Conservation (phyloP, 2,329 filamentous ascomycete species). For the Hymenoscyphus repandus region DNA sequence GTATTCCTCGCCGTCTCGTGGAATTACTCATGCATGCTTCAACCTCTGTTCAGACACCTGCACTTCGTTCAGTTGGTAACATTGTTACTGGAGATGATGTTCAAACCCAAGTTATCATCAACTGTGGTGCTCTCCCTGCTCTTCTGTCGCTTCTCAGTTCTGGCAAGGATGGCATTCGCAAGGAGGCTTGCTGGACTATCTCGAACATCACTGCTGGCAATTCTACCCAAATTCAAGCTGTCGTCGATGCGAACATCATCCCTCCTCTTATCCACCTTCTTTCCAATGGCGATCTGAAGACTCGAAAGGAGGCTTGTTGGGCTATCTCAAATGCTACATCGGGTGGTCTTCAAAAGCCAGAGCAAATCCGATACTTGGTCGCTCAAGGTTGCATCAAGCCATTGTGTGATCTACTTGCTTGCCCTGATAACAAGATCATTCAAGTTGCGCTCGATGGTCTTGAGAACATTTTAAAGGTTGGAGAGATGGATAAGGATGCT, state of each 20-base stretch:
- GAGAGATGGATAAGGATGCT: conserved; percentile 95
- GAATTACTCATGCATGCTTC: conserved; percentile 98
- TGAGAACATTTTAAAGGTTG: conserved; percentile 99
- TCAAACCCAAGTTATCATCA: conserved; percentile 98
- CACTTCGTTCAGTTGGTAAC: conserved; percentile 94
- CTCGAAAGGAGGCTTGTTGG: conserved; percentile 98
- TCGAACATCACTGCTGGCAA: conserved; percentile 98
- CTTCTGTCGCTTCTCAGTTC: conserved; percentile 92
- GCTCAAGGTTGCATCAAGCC: conserved; percentile 94
- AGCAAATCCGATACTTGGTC: conserved; percentile 95
- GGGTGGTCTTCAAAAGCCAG: conserved; percentile 95
- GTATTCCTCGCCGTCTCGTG: conserved; percentile 91
- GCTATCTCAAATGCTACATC: conserved; percentile 98
- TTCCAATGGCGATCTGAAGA: conserved; percentile 97
- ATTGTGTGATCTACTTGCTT: conserved; percentile 87
- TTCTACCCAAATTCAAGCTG: conserved; percentile 93
- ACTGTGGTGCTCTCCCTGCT: conserved; percentile 88
- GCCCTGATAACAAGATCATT: conserved; percentile 99
- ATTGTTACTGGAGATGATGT: conserved; percentile 98
- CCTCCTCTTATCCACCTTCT: conserved; percentile 93
- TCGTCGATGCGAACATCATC: conserved; percentile 95
- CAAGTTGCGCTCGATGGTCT: conserved; percentile 96
- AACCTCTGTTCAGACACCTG: conserved; percentile 95
- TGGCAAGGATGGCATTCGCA: conserved; percentile 96
- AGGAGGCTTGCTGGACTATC: conserved; percentile 99